These are phyloP conservation scores for Teunomyces funiuensis DNA, from an alignment of 805 yeast genomes.

Conservation along the genomic window DNA sequence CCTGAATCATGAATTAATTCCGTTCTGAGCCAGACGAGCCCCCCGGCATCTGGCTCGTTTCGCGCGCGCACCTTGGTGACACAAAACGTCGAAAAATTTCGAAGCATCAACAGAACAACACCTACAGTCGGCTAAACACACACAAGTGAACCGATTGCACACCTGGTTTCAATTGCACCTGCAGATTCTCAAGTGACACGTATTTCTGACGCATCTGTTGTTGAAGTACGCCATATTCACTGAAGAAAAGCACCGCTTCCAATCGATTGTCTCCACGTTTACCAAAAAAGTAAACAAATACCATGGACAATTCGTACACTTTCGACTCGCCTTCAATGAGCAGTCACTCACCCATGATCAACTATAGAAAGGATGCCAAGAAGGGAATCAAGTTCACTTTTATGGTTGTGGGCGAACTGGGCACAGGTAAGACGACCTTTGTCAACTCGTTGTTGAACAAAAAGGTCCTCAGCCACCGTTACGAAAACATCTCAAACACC, in stretches of 20 bases:
- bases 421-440: conserved; percentile 78
- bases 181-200: not conserved
- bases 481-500: conserved; percentile 30
- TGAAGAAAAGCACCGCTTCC: not conserved
- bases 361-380: conserved; percentile 64
- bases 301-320: conserved; percentile 16
- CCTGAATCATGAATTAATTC: too few species aligned
- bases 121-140: not conserved
- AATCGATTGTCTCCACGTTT: not conserved
- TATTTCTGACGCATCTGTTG: not conserved
- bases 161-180: not conserved
- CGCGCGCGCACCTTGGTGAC: conserved; percentile 1
- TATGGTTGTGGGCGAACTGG: conserved; percentile 70
- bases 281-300: not conserved
- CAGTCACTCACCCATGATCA: conserved; percentile 42
- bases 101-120: conserved; percentile 2
- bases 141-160: not conserved
- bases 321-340: conserved; percentile 29
- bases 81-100: conserved; percentile 4
- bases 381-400: conserved; percentile 74
- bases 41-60: not conserved
- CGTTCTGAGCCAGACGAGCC: not conserved
- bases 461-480: conserved; percentile 60
- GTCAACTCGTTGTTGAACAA: conserved; percentile 66
- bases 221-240: conserved; percentile 7